Evolutionary conservation across 441 rosid species (phyloP).

Genomic region (Pelargonium australe): DNA sequence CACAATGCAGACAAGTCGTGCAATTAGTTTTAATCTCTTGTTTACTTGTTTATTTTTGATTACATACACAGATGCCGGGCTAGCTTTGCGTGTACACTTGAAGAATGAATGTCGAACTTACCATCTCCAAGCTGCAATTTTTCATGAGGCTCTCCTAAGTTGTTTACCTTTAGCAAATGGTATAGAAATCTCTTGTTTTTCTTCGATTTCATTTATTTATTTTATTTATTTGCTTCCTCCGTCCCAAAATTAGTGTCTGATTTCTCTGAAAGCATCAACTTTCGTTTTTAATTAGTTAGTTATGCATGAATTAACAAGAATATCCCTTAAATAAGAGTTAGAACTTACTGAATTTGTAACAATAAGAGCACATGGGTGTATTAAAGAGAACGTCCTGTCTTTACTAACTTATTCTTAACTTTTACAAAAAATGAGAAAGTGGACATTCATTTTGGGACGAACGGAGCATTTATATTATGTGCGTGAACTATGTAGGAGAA

Average conservation of each 20-base stretch:
- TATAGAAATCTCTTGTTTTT: constrained; percentile 20
- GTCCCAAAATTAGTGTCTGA: too few species aligned
- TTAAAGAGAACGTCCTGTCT: too few species aligned
- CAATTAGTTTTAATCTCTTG: constrained; percentile 3
- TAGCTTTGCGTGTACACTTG: constrained; percentile 56
- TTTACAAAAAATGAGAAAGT: too few species aligned
- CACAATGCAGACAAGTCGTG: not conserved
- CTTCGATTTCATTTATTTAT: not conserved
- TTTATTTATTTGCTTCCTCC: not conserved
- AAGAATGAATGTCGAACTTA: constrained; percentile 46
- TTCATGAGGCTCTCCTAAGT: constrained; percentile 54
- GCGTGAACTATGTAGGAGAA: too few species aligned
- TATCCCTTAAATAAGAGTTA: not conserved
- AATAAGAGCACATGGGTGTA: too few species aligned
- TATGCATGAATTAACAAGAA: too few species aligned
- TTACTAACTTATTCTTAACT: too few species aligned
- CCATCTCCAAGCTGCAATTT: constrained; percentile 67
- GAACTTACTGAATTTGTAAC: not conserved
- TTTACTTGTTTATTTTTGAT: not conserved
- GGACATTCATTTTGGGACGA: too few species aligned
- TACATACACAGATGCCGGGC: constrained; percentile 42
- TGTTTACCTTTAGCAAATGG: constrained; percentile 43
- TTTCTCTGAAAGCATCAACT: too few species aligned
- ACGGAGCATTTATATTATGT: too few species aligned
- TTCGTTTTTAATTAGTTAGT: not conserved